Evolutionary conservation across 768 basidiomycete genomes (phyloP), one percentile per base, ranked within the genome.

Genomic region (Arthromyces matolae): DNA sequence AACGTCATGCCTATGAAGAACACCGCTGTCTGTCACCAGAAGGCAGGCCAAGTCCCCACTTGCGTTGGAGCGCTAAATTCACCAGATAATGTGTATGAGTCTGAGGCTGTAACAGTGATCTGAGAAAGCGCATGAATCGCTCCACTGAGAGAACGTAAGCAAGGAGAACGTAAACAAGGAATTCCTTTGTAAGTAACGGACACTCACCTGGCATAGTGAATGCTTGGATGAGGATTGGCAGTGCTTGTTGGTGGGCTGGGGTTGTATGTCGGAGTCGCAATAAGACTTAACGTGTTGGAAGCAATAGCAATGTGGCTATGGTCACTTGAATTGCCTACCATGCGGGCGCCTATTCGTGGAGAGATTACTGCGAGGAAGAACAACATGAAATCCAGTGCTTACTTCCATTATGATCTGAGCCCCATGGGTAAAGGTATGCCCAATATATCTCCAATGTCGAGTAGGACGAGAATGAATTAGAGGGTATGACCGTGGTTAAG

Each of bases 361-460:
- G 13, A 14, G 6, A 24, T 10, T n/a, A n/a, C n/a, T n/a, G n/a
- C n/a, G n/a, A n/a, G n/a, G n/a, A n/a, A n/a, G n/a, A n/a, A n/a
- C n/a, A n/a, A n/a, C n/a, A n/a, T n/a, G n/a, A n/a, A n/a, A n/a
- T n/a, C n/a, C n/a, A n/a, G n/a, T n/a, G n/a, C n/a, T n/a, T 47
- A 73, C 72, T 69, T 45, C 72, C 72, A 42, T 73, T 73, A 55
- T 73, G 72, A 39, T 73, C 72, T 25, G 70, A 69, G 5, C 73
- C 73, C 73, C 73, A 75, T 5, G 72, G 72, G 48, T 75, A 75
- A 20, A 73, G 60, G 51, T 75, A 73, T 19, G 60, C 60, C 71
- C 71, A 75, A 49, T 61, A 73, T 12, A 47, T 64, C 50, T 72
- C 71, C 22, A 75, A 65, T 5, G 60, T 59, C 4, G 71, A 58